Percentiles rank a stretch among this genome's conserved stretches.
These are phyloP conservation scores for Aspergillus felis DNA, from an alignment of 2,329 filamentous ascomycete species.

Conservation along the genomic window DNA sequence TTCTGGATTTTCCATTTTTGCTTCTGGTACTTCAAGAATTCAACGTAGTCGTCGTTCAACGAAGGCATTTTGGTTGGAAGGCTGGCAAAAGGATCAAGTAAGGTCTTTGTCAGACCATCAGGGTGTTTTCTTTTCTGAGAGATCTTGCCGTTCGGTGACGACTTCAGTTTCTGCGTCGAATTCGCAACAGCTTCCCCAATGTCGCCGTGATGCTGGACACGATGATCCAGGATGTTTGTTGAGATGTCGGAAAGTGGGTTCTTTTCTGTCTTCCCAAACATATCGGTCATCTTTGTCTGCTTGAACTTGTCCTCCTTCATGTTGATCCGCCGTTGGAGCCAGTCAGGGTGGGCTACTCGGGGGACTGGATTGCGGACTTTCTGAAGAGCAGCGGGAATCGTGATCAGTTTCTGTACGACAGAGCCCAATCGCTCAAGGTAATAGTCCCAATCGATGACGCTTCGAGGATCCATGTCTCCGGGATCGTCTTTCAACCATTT, in stretches of 20 bases:
- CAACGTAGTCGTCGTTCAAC: slow-evolving; percentile 79
- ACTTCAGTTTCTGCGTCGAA: slow-evolving; percentile 63
- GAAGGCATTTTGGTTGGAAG: slow-evolving; percentile 81
- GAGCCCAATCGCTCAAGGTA: slow-evolving; percentile 94
- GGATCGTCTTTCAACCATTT: slow-evolving; percentile 97
- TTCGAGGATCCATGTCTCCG: slow-evolving; percentile 81
- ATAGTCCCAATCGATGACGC: slow-evolving; percentile 93
- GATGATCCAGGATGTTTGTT: slow-evolving; percentile 59
- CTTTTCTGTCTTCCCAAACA: slow-evolving; percentile 63
- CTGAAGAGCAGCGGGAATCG: slow-evolving; percentile 92
- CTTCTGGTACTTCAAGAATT: slow-evolving; percentile 91
- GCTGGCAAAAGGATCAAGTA: slow-evolving; percentile 72
- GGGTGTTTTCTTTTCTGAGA: slow-evolving; percentile 70
- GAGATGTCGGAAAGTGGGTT: slow-evolving; percentile 69
- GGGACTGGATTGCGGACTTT: slow-evolving; percentile 94
- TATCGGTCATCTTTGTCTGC: slow-evolving; percentile 96
- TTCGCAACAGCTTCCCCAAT: slow-evolving; percentile 72
- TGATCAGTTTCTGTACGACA: slow-evolving; percentile 98
- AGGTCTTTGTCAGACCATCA: slow-evolving; percentile 58
- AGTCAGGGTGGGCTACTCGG: slow-evolving; percentile 89
- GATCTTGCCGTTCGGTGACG: slow-evolving; percentile 52
- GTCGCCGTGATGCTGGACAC: slow-evolving; percentile 57
- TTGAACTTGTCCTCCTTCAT: slow-evolving; percentile 97
- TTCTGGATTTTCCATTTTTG: slow-evolving; percentile 99
- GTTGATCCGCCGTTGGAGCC: slow-evolving; percentile 89